phyloP scores from a whole-genome alignment of 805 yeast genomes.

The Wickerhamomyces tratensis region DNA sequence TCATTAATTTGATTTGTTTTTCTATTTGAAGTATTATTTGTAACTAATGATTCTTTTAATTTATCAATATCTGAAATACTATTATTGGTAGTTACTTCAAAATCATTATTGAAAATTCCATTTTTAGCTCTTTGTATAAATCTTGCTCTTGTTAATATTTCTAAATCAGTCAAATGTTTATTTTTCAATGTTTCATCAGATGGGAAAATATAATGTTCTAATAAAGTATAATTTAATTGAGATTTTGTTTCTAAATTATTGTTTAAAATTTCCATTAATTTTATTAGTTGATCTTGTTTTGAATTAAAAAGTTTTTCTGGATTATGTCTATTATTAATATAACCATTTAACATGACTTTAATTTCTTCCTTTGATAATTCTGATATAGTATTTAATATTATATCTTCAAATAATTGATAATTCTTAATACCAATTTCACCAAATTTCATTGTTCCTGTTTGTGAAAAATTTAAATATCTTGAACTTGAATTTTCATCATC shows the following conservation, averaged over 20 bases:
- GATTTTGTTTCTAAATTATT: too few relatives aligned
- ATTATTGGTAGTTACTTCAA: too few relatives aligned
- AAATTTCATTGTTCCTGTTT: constrained; percentile 4
- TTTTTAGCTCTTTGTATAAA: too few relatives aligned
- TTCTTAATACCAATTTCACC: neutral
- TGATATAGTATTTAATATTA: neutral
- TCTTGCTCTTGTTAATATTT: neutral
- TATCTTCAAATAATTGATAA: too few relatives aligned
- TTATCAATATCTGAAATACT: too few relatives aligned
- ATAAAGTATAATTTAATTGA: neutral
- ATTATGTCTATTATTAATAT: neutral
- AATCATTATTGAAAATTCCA: too few relatives aligned
- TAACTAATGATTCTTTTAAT: too few relatives aligned
- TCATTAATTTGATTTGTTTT: too few relatives aligned
- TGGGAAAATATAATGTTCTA: too few relatives aligned
- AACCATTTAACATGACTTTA: too few relatives aligned
- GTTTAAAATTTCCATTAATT: neutral
- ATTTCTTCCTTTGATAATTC: neutral
- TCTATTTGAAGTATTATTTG: too few relatives aligned
- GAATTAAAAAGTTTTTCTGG: constrained; percentile 1
- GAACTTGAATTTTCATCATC: constrained; percentile 19
- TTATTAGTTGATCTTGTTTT: neutral
- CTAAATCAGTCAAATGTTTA: neutral
- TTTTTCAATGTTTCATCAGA: neutral
- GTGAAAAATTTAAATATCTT: constrained; percentile 18